Base-by-base conservation (phyloP, 768 basidiomycete genomes). In the Pleurotus eryngii region DNA sequence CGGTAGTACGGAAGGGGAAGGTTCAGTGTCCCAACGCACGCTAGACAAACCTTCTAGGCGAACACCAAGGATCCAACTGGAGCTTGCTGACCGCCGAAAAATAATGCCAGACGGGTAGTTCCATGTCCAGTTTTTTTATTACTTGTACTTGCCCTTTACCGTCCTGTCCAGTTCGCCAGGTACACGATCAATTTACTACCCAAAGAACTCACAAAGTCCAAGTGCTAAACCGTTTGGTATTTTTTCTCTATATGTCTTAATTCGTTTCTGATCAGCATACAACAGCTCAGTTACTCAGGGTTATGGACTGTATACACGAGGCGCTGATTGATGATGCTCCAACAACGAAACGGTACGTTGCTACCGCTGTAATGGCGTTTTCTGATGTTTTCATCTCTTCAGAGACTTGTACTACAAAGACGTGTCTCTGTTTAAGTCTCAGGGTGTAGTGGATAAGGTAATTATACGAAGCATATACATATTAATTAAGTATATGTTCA, bases 391-490 rank as follows among this genome's bases (percentile, higher is more conserved):
- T 35, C 49, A 51, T n/a, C 6, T 26, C 35, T 8, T 26, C 57
- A 94, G 95, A 12, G 94, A 96, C 69, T 80, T 96, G 14, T 98
- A 82, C 71, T 98, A 98, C 72, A 85, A 84, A 61, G 92, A 96
- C 57, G 88, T 93, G 1, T 61, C 69, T 0, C 72, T 97, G 4
- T 98, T 96, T 72, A 84, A 78, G 59, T 81, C 75, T 5, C 95
- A 98, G 68, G 70, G 73, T n/a, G 78, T 80, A 0, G 93, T 96
- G 1, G 91, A 98, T 69, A 77, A 77, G 59, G 95, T 92, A 61
- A 49, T 75, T 63, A 14, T 40, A 45, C 56, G 22, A 7, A 24
- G 53, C 11, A 24, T 45, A 37, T 46, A 37, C 26, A 9, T 46
- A 22, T 35, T 15, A 35, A 17, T 42, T 43, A 26, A 5, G 30